Base-by-base conservation (phyloP, 176 grass and related monocot genomes). In the Bonia amplexicaulis region DNA sequence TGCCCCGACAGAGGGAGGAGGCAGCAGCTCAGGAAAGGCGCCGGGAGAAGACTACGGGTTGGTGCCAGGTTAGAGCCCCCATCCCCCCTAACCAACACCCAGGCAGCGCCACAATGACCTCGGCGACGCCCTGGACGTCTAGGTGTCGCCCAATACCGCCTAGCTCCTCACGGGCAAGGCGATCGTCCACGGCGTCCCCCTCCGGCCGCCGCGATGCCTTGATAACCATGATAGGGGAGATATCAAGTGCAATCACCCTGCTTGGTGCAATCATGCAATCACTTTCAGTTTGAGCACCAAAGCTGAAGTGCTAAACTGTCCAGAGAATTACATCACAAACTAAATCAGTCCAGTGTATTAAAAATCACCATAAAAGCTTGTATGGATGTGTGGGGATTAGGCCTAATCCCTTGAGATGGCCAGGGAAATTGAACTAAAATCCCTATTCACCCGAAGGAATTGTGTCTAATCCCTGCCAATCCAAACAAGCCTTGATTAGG, bases 401-500 rank as follows among this genome's bases (percentile, higher is more conserved):
- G 61, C 61, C 6, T 31, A 63, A 63, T 63, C 25, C 61, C 61
- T 63, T 31, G 0, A 0, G 25, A 63, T 63, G 26, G 6, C 2
- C 0, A 63, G 13, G 26, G 25, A 29, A 63, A 31, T 63, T 63
- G 61, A 63, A 63, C 61, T 31, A 63, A 63, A 63, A 15, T 63
- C 61, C 26, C 12, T 31, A 16, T 29, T 1, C 26, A 63, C 31
- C 26, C 26, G 2, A 29, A 63, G 61, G 26, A 15, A 29, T 63
- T 15, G 61, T 31, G 26, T 63, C 26, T 29, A 29, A 63, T 63
- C 26, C 13, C 12, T 31, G 26, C 2, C 25, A 63, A 63, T 31
- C 26, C 23, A 63, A 63, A 29, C 61, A 63, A 31, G 5, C 20
- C 61, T 77, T 90, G 35, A 82, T 82, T 85, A 45, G 42, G 23